Conservation (phyloP, 2,329 filamentous ascomycete genomes). For the Ilyonectria mors-panacis region DNA sequence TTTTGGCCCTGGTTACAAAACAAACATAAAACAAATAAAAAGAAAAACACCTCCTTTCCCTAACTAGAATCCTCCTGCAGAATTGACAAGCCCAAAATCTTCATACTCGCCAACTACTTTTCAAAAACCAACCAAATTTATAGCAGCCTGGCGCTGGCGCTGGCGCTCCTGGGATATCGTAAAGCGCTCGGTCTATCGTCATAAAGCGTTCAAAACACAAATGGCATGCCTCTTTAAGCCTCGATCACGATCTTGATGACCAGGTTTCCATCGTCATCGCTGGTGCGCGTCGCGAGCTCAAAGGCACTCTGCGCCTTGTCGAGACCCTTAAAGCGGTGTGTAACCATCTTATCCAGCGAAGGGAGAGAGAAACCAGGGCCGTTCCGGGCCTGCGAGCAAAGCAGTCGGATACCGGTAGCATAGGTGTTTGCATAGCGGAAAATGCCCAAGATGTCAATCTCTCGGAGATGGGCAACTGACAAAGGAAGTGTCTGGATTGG, state of each 20-base stretch:
- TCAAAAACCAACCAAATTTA: slow-evolving; percentile 14
- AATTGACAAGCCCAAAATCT: background rate
- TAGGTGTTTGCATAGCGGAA: slow-evolving; percentile 86
- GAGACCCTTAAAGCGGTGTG: slow-evolving; percentile 78
- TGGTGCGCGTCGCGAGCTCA: slow-evolving; percentile 77
- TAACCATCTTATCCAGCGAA: slow-evolving; percentile 79
- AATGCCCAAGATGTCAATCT: slow-evolving; percentile 84
- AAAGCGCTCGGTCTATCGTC: slow-evolving; percentile 37
- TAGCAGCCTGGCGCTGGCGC: slow-evolving; percentile 7
- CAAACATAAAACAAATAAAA: background rate
- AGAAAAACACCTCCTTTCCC: slow-evolving; percentile 1
- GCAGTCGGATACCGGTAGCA: slow-evolving; percentile 75
- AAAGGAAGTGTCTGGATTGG: slow-evolving; percentile 82
- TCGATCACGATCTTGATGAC: slow-evolving; percentile 81
- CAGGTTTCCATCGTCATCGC: slow-evolving; percentile 76
- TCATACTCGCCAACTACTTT: slow-evolving; percentile 7
- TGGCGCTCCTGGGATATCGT: slow-evolving; percentile 34
- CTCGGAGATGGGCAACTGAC: slow-evolving; percentile 79
- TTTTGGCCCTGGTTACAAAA: background rate
- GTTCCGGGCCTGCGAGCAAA: slow-evolving; percentile 62
- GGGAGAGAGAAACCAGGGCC: slow-evolving; percentile 66
- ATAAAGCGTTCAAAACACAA: slow-evolving; percentile 25
- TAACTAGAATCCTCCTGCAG: background rate
- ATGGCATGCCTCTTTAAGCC: slow-evolving; percentile 52
- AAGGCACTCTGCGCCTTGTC: slow-evolving; percentile 75